Base-by-base conservation (phyloP, 225 moss, liverwort and hornwort genomes). In the Anthoceros angustus region DNA sequence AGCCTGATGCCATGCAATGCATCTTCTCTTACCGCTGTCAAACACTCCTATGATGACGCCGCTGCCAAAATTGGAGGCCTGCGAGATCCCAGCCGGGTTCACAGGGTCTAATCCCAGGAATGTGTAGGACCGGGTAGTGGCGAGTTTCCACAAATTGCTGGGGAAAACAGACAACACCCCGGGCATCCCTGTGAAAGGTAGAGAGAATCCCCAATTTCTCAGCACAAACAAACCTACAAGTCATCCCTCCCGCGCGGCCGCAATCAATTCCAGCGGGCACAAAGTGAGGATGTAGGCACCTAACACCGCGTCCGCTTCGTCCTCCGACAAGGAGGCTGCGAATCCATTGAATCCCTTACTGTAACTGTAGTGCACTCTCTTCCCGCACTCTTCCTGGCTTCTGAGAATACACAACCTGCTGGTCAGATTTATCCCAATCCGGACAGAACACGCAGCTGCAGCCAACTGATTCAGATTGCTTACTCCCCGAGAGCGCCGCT, bases 301-400 rank as follows among this genome's bases (percentile, higher is more conserved):
- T 18, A 23, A 55, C 18, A 55, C 6, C 5, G 55, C 55, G 18
- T 55, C 55, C 18, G 23, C 55, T 15, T 55, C 55, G 18, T 55
- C 55, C 7, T 55, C 55, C n/a, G 55, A 55, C 14, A 55, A 23
- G 8, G 55, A 55, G n/a, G 55, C 55, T 55, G 55, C 55, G 23
- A 55, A 55, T 9, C 55, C 55, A 15, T 55, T 55, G 14, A 55
- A 55, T n/a, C 55, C 55, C 23, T 18, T 23, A 55, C 55, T 55
- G 55, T 55, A 55, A 23, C 55, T 55, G 55, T 55, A 55, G 55
- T 55, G 55, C 55, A 55, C 55, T 20, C 55, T 55, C 7, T 55
- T 23, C 18, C 55, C 55, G 23, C 55, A 8, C 12, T 55, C 55
- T 23, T 55, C 55, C 3, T 55, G 55, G 55, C 55, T 55, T 4